Percentiles rank a stretch among this genome's conserved stretches.
phyloP scores from a whole-genome alignment of 352 stramenopile species.

The Pythium aphanidermatum region DNA sequence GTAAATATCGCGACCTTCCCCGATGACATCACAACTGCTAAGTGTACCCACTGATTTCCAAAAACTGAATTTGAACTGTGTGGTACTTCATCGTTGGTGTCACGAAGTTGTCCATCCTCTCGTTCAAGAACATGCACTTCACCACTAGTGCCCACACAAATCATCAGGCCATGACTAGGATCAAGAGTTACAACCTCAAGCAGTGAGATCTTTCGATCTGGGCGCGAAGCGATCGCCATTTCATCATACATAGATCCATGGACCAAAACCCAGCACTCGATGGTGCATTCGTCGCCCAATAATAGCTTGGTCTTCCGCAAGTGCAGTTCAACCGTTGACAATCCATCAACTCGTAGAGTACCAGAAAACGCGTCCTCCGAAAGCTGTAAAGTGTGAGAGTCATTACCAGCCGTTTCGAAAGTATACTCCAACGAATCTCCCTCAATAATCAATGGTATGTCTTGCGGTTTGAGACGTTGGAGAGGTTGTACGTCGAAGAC shows the following conservation, averaged over 20 bases:
- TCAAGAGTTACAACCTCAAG: slow-evolving; percentile 11
- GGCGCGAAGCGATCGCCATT: background rate
- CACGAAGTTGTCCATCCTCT: too few relatives aligned
- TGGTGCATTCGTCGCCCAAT: slow-evolving; percentile 32
- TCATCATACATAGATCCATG: slow-evolving; percentile 13
- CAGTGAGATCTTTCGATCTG: slow-evolving; percentile 6
- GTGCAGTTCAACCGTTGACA: slow-evolving; percentile 3
- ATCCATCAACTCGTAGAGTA: slow-evolving; percentile 17
- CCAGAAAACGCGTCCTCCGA: too few relatives aligned
- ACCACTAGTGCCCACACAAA: background rate
- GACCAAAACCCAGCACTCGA: slow-evolving; percentile 47
- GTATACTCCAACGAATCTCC: slow-evolving; percentile 35
- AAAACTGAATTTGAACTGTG: too few relatives aligned
- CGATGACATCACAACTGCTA: slow-evolving; percentile 42
- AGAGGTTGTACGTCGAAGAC: slow-evolving; percentile 55
- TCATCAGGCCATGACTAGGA: background rate
- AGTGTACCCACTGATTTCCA: slow-evolving; percentile 38
- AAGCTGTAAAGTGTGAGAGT: too few relatives aligned
- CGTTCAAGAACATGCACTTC: too few relatives aligned
- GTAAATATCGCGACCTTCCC: slow-evolving; percentile 29
- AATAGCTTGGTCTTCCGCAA: slow-evolving; percentile 15
- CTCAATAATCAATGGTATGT: slow-evolving; percentile 37
- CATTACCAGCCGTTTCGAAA: too few relatives aligned
- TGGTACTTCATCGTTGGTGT: too few relatives aligned
- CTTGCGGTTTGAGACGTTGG: slow-evolving; percentile 8